phyloP scores from a whole-genome alignment of 192 early-diverging fungal genomes.

The Coemansia sp. region DNA sequence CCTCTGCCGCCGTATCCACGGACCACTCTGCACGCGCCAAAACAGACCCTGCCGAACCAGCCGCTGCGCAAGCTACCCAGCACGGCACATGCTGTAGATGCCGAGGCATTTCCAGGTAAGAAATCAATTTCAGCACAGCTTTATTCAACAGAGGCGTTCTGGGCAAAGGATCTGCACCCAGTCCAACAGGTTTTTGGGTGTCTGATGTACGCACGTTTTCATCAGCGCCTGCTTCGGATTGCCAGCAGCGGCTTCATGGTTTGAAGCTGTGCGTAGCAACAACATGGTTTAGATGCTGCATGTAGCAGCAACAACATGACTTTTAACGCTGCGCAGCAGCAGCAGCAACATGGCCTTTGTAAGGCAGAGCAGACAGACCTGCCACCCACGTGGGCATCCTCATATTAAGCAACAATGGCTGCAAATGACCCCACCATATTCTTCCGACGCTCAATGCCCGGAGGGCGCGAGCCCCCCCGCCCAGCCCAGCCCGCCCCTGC shows the following conservation, averaged over 20 bases:
- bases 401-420: conserved; percentile 8
- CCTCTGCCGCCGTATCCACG: conserved; percentile 7
- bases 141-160: conserved; percentile 1
- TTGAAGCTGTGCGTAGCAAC: not conserved
- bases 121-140: not conserved
- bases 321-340: no score
- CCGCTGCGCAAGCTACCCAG: not conserved
- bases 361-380: no score
- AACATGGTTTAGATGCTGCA: not conserved
- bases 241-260: not conserved
- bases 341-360: no score
- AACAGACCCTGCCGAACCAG: not conserved
- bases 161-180: conserved; percentile 3
- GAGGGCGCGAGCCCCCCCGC: not conserved
- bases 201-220: not conserved
- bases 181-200: not conserved
- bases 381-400: not conserved
- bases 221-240: not conserved
- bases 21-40: not conserved
- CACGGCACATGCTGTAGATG: not conserved
- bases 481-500: not conserved
- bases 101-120: conserved; percentile 7
- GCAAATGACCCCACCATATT: not conserved
- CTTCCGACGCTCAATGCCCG: not conserved
- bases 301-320: no score